Evolutionary conservation across 2,329 filamentous ascomycete species (phyloP), one percentile per base, ranked within the genome.

Genomic region (Colletotrichum musicola): DNA sequence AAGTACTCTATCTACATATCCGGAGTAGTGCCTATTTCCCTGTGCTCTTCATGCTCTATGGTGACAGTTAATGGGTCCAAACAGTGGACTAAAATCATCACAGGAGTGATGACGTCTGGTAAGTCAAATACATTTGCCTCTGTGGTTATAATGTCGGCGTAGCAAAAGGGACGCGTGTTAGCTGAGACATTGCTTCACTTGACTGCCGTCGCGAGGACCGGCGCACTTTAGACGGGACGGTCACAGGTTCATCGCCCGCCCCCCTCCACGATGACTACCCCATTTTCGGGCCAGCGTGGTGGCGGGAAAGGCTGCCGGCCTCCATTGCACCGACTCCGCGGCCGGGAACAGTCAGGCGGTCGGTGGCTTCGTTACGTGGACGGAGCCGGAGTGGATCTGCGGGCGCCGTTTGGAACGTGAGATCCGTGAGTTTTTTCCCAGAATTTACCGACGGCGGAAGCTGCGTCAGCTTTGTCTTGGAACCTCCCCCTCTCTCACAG

Each of bases 341-440:
- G 12, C 40, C 40, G 40, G 16, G 30, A 35, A 10, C 7, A 35
- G 30, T 35, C 12, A 35, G 30, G 27, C 27, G 27, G 30, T 35
- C 30, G 30, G 30, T 35, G 30, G 7, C 30, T 35, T 10, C 30
- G 7, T 35, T n/a, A 42, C 40, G 13, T 56, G 20, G 38, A 42
- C 53, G 56, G 56, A 59, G 56, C 56, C 56, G 56, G 44, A 50
- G 56, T 49, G 56, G 56, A 38, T 12, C 56, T n/a, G 5, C 13
- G 14, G 9, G 9, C 40, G 40, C 40, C 40, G 40, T 42, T 35
- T 35, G 30, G 30, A 7, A 35, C 30, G 30, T 10, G 10, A 35
- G 30, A 10, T 35, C 30, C 30, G 30, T 10, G 10, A 35, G 16
- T 35, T 22, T 18, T 18, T 18, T 40, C 51, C n/a, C 22, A 25